These are phyloP conservation scores for Arabidopsis arenosa DNA, from an alignment of 345 rosid species.

Conservation along the genomic window DNA sequence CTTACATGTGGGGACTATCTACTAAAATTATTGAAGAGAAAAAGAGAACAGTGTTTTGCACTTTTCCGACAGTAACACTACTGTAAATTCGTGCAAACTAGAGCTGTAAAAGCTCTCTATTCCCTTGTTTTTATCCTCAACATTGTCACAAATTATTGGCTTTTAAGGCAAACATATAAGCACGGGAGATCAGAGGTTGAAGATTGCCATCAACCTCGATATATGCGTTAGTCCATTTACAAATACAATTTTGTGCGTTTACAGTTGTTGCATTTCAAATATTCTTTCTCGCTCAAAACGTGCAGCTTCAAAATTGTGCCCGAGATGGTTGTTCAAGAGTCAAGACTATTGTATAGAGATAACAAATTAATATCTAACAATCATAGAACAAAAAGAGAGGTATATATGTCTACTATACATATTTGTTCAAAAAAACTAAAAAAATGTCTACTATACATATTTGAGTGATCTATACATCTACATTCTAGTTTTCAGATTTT, in stretches of 20 bases:
- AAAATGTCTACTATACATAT: too few relatives aligned
- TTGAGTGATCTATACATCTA: background rate
- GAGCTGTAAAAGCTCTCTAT: conserved; percentile 41
- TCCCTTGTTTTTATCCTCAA: conserved; percentile 34
- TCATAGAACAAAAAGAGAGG: background rate
- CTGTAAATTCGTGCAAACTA: conserved; percentile 44
- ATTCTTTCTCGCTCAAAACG: background rate
- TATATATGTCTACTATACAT: too few relatives aligned
- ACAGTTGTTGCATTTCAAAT: conserved; percentile 11
- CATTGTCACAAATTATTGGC: conserved; percentile 37
- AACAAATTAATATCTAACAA: background rate
- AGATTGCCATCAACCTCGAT: conserved; percentile 48
- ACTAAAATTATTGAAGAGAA: conserved; percentile 38
- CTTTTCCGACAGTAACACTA: conserved; percentile 40
- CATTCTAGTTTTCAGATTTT: background rate
- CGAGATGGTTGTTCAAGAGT: background rate
- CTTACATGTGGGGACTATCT: conserved; percentile 46
- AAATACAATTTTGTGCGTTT: conserved; percentile 10
- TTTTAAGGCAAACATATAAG: conserved; percentile 30
- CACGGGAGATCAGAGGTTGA: conserved; percentile 36
- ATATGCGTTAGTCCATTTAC: conserved; percentile 31
- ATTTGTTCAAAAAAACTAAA: background rate
- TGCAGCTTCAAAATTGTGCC: background rate
- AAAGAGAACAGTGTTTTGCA: conserved; percentile 25
- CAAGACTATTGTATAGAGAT: background rate